A percentile compares a stretch with the other conserved stretches of the same genome.
Conservation (phyloP, 1,139 yeast genomes). For the Pichia sp. region DNA sequence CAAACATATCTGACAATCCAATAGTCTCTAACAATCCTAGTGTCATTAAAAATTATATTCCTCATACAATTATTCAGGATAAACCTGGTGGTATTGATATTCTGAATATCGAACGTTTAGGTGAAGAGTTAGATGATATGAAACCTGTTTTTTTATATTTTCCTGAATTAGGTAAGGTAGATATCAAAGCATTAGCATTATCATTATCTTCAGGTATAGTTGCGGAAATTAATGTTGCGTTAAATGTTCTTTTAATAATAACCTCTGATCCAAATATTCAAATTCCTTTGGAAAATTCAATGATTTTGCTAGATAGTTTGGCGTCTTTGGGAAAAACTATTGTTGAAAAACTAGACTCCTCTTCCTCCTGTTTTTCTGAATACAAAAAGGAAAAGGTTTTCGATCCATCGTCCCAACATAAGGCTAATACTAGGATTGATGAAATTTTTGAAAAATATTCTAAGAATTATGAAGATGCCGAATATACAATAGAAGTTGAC, state of each 20-base stretch:
- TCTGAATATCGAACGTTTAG: constrained; percentile 58
- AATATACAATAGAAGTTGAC: constrained; percentile 45
- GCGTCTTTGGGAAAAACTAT: constrained; percentile 48
- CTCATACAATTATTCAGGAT: constrained; percentile 52
- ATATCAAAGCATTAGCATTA: constrained; percentile 75
- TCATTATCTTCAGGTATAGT: constrained; percentile 54
- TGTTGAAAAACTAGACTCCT: constrained; percentile 38
- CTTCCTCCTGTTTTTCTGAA: constrained; percentile 15
- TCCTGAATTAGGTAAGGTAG: constrained; percentile 81
- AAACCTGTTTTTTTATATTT: constrained; percentile 84
- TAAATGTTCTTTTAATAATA: constrained; percentile 75
- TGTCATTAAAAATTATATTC: constrained; percentile 58
- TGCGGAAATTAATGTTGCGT: constrained; percentile 64
- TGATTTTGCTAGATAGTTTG: constrained; percentile 58
- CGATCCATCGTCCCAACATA: no score
- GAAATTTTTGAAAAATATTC: constrained; percentile 48
- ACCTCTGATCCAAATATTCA: constrained; percentile 70
- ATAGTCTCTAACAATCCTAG: constrained; percentile 36
- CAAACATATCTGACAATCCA: constrained; percentile 22
- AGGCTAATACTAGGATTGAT: constrained; percentile 37
- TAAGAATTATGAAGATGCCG: constrained; percentile 17
- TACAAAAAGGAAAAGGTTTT: no score
- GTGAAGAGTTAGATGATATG: constrained; percentile 73
- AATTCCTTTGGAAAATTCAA: constrained; percentile 58
- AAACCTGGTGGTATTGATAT: constrained; percentile 68